phyloP scores from a whole-genome alignment of 2,329 filamentous ascomycete genomes.

The Paracamarosporium sp. region DNA sequence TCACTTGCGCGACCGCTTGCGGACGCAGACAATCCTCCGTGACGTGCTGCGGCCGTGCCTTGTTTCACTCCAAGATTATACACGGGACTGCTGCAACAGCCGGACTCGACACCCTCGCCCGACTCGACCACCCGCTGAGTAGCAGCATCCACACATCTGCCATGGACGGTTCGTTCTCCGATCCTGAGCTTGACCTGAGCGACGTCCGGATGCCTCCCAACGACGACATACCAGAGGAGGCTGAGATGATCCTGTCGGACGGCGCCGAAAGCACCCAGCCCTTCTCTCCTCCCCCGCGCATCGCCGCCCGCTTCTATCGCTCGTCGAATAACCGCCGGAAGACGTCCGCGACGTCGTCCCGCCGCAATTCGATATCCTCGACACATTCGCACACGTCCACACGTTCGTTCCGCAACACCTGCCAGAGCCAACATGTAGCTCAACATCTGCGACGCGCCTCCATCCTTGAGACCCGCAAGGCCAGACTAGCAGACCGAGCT shows the following conservation, averaged over 20 bases:
- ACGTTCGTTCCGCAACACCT: conserved; percentile 60
- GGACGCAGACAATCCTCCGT: conserved; percentile 26
- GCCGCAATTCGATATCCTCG: conserved; percentile 80
- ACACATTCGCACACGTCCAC: conserved; percentile 74
- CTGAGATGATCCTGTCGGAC: conserved; percentile 49
- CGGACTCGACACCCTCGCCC: conserved; percentile 26
- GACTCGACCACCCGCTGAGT: conserved; percentile 13
- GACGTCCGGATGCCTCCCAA: conserved; percentile 35
- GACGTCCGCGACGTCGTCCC: conserved; percentile 78
- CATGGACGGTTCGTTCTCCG: conserved; percentile 38
- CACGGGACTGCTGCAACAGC: conserved; percentile 14
- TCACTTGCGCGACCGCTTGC: conserved; percentile 24
- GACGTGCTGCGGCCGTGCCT: conserved; percentile 31
- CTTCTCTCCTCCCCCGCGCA: conserved; percentile 74
- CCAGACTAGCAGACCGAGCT: conserved; percentile 78
- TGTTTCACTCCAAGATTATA: conserved; percentile 33
- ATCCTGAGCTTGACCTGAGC: conserved; percentile 41
- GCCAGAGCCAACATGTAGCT: conserved; percentile 78
- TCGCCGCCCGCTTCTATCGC: conserved; percentile 79
- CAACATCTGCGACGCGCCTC: conserved; percentile 81
- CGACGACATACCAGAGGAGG: conserved; percentile 51
- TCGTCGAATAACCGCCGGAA: conserved; percentile 71
- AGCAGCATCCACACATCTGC: conserved; percentile 3
- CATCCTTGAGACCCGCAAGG: conserved; percentile 81
- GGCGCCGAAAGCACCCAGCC: conserved; percentile 47